Evolutionary conservation across 2,329 filamentous ascomycete species (phyloP).

Genomic region (Arthrobotrys conoides): DNA sequence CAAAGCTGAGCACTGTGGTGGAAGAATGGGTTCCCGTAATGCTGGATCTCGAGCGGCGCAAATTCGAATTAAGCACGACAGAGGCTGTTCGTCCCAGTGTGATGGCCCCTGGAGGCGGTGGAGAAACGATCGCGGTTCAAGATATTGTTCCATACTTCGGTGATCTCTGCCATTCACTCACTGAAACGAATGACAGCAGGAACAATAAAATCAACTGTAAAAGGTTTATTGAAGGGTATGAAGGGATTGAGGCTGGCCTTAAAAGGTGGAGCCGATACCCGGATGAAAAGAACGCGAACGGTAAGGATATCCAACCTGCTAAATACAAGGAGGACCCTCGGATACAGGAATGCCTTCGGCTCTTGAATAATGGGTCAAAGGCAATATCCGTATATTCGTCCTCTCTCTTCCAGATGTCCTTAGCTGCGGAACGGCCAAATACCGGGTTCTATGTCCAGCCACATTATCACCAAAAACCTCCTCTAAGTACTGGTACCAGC

Average conservation of each 20-base stretch:
- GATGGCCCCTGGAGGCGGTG: conserved; percentile 63
- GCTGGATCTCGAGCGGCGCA: conserved; percentile 63
- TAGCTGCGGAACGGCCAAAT: conserved; percentile 63
- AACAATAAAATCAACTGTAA: conserved; percentile 63
- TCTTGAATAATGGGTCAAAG: conserved; percentile 61
- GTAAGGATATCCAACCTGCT: conserved; percentile 35
- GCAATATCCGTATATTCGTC: conserved; percentile 63
- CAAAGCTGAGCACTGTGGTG: conserved; percentile 62
- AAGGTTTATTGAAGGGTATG: conserved; percentile 62
- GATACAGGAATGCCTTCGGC: conserved; percentile 60
- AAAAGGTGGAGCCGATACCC: conserved; percentile 62
- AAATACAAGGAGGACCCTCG: conserved; percentile 61
- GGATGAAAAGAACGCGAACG: conserved; percentile 48
- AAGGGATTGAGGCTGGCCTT: conserved; percentile 62
- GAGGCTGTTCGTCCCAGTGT: conserved; percentile 62
- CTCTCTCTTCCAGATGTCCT: conserved; percentile 63
- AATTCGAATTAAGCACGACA: conserved; percentile 62
- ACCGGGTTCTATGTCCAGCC: conserved; percentile 64
- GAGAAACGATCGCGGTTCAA: conserved; percentile 62
- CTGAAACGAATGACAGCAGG: conserved; percentile 63
- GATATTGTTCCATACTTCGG: conserved; percentile 65
- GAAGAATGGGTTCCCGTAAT: conserved; percentile 63
- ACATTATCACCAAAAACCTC: conserved; percentile 64
- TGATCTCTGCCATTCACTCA: conserved; percentile 64
- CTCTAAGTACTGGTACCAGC: conserved; percentile 64